Percentiles rank a stretch among this genome's conserved stretches.
Evolutionary conservation across 2,329 filamentous ascomycete genomes (phyloP).

Genomic region (Talaromyces funiculosus): DNA sequence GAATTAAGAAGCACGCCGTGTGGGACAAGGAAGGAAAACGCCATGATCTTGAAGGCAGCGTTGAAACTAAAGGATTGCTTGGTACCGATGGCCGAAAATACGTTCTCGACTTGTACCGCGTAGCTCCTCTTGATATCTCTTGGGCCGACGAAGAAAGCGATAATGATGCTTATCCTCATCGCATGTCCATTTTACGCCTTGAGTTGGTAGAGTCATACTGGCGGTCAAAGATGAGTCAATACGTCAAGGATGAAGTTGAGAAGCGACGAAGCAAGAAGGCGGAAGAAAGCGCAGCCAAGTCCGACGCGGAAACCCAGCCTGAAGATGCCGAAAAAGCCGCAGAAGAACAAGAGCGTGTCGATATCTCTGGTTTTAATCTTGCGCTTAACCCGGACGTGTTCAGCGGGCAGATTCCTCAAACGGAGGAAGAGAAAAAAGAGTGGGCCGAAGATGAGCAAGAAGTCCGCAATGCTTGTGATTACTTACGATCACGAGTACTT

Average conservation of each 20-base stretch:
- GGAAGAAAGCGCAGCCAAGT: conserved; percentile 31
- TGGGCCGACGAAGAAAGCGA: conserved; percentile 81
- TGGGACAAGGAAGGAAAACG: conserved; percentile 95
- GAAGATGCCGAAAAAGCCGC: conserved; percentile 39
- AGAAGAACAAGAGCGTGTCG: conserved; percentile 62
- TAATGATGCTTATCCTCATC: conserved; percentile 71
- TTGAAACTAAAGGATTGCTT: conserved; percentile 96
- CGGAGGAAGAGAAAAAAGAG: conserved; percentile 80
- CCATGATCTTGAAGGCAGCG: conserved; percentile 88
- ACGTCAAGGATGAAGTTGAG: conserved; percentile 72
- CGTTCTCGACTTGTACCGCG: conserved; percentile 90
- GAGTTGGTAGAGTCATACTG: conserved; percentile 86
- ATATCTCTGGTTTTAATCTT: conserved; percentile 81
- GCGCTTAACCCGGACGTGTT: conserved; percentile 92
- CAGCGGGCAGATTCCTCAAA: conserved; percentile 85
- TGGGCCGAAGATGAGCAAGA: conserved; percentile 80
- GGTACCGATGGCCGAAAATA: conserved; percentile 96
- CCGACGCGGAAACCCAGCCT: conserved; percentile 38
- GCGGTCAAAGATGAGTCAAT: conserved; percentile 80
- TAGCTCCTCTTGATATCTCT: conserved; percentile 81
- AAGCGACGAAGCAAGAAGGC: conserved; percentile 49
- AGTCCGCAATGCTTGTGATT: conserved; percentile 76
- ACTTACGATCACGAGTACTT: conserved; percentile 69
- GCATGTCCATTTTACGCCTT: conserved; percentile 88
- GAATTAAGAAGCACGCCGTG: conserved; percentile 89